phyloP scores from a whole-genome alignment of 345 rosid species.

The Cochlearia excelsa region DNA sequence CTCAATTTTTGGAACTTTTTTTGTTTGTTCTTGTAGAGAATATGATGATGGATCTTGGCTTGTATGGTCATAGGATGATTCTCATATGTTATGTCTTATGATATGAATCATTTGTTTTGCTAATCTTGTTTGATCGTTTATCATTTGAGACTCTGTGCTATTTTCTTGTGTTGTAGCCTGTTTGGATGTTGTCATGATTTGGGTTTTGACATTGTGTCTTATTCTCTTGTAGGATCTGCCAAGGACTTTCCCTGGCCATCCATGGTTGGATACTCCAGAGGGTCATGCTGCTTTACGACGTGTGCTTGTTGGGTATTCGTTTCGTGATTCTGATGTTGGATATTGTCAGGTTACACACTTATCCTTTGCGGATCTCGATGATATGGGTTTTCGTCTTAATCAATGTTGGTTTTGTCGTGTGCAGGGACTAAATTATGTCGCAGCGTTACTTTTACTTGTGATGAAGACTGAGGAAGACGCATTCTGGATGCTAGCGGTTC shows the following conservation, averaged over 20 bases:
- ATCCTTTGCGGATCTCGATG: not conserved
- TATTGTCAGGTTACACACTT: slow-evolving; percentile 79
- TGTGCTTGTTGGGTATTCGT: slow-evolving; percentile 94
- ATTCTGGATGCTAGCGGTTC: slow-evolving; percentile 98
- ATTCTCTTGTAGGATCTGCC: slow-evolving; percentile 73
- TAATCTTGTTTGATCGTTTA: not conserved
- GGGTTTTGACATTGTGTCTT: slow-evolving; percentile 10
- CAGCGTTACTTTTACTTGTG: slow-evolving; percentile 85
- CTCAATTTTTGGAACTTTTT: not conserved
- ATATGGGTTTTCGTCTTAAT: not conserved
- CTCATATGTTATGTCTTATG: no score
- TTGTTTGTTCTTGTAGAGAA: not conserved
- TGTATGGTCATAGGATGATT: no score
- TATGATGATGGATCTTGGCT: no score
- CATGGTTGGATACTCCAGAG: slow-evolving; percentile 98
- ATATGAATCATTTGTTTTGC: not conserved
- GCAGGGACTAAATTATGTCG: slow-evolving; percentile 97
- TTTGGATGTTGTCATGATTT: slow-evolving; percentile 3
- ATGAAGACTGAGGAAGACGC: slow-evolving; percentile 99
- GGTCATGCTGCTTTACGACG: slow-evolving; percentile 94
- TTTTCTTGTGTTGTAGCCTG: not conserved
- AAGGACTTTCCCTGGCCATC: slow-evolving; percentile 97
- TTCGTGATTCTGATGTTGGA: slow-evolving; percentile 99
- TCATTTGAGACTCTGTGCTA: not conserved
- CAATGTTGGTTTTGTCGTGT: slow-evolving; percentile 13